phyloP scores from a whole-genome alignment of 257 asterid species.

The Haberlea rhodopensis region DNA sequence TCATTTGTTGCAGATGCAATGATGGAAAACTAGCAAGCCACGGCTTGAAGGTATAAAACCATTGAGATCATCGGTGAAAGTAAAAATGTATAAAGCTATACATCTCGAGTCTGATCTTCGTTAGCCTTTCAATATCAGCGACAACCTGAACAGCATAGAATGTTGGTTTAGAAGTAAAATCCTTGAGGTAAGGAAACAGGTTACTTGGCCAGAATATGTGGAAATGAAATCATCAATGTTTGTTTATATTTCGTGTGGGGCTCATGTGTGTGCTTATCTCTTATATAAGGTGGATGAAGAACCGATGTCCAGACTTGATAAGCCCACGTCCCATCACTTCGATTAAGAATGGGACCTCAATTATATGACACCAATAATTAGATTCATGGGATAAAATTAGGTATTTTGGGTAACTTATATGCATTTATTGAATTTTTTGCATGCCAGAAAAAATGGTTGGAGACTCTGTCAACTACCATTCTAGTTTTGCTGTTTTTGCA shows the following conservation, averaged over 20 bases:
- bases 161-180: background rate
- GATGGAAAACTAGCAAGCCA: too few species aligned
- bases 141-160: background rate
- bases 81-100: background rate
- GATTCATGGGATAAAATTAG: background rate
- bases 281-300: conserved; percentile 34
- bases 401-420: too few species aligned
- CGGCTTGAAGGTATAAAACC: too few species aligned
- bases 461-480: too few species aligned
- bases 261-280: conserved; percentile 33
- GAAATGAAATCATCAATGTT: too few species aligned
- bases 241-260: conserved; percentile 35
- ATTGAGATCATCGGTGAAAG: background rate
- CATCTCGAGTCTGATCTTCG: background rate
- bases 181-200: too few species aligned
- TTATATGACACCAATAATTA: conserved; percentile 38
- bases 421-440: too few species aligned
- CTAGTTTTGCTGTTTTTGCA: too few species aligned
- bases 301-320: conserved; percentile 43
- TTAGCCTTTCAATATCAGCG: background rate
- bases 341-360: conserved; percentile 33
- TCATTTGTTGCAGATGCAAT: too few species aligned
- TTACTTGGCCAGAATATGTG: too few species aligned
- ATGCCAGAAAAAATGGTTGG: too few species aligned
- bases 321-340: conserved; percentile 36